Conservation (phyloP, 1,284 basidiomycete genomes). For the Cutaneotrichosporon sp. region DNA sequence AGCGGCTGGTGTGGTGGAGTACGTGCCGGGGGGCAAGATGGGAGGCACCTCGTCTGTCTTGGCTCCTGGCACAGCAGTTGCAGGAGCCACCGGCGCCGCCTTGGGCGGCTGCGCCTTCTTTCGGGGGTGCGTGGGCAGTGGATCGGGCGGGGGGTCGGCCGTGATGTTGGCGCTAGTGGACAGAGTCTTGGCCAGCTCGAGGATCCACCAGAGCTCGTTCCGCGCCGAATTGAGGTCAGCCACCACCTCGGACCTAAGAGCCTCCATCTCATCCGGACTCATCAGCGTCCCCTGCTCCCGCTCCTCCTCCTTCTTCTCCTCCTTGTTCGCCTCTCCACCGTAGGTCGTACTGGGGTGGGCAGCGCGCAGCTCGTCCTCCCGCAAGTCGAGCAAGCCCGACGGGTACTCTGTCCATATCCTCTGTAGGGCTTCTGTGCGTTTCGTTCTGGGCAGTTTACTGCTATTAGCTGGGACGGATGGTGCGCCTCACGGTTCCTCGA, state of each 20-base stretch:
- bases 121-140: slow-evolving; percentile 7
- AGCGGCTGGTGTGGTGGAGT: slow-evolving; percentile 17
- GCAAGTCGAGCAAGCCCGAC: slow-evolving; percentile 35
- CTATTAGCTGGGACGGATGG: slow-evolving; percentile 2
- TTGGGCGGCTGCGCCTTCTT: slow-evolving; percentile 8
- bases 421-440: slow-evolving; percentile 32
- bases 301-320: slow-evolving; percentile 7
- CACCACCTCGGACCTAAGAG: slow-evolving; percentile 31
- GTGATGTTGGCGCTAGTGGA: slow-evolving; percentile 21
- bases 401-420: slow-evolving; percentile 45
- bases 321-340: slow-evolving; percentile 5
- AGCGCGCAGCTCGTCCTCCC: slow-evolving; percentile 23
- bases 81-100: not conserved
- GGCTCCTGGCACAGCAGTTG: not conserved
- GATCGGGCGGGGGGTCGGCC: slow-evolving; percentile 32
- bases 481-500: slow-evolving; percentile 29
- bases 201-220: slow-evolving; percentile 44
- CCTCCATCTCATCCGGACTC: slow-evolving; percentile 37
- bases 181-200: slow-evolving; percentile 42
- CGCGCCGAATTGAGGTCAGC: slow-evolving; percentile 39
- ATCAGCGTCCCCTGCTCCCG: slow-evolving; percentile 25
- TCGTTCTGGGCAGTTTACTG: slow-evolving; percentile 21
- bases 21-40: slow-evolving; percentile 34
- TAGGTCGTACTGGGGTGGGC: slow-evolving; percentile 14
- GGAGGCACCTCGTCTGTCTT: slow-evolving; percentile 21